These are phyloP conservation scores for Sanghuangporus sanghuang DNA, from an alignment of 1,284 basidiomycete species.

Conservation along the genomic window DNA sequence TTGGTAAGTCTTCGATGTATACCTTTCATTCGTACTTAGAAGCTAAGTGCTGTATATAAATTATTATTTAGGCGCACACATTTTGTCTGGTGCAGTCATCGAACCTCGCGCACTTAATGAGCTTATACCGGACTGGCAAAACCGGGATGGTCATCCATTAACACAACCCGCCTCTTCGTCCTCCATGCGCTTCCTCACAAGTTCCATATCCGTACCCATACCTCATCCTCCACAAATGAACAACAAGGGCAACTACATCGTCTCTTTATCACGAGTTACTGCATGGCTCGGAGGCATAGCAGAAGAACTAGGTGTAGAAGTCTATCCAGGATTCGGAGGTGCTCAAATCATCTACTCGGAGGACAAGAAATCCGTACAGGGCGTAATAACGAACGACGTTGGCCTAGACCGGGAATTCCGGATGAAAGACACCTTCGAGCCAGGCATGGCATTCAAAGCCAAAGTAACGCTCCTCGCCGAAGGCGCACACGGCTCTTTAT, in stretches of 20 bases:
- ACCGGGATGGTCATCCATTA: conserved; percentile 52
- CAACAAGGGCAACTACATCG: conserved; percentile 92
- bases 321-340: conserved; percentile 96
- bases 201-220: conserved; percentile 70
- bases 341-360: conserved; percentile 76
- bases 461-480: conserved; percentile 95
- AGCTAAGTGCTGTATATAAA: background rate
- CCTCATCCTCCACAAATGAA: conserved; percentile 98
- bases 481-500: conserved; percentile 91
- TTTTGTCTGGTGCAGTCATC: conserved; percentile 93
- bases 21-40: background rate
- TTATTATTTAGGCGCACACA: conserved; percentile 73
- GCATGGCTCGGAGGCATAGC: conserved; percentile 90
- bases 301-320: conserved; percentile 89
- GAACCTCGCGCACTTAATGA: conserved; percentile 92
- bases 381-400: conserved; percentile 93
- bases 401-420: conserved; percentile 78
- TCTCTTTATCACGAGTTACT: conserved; percentile 85
- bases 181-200: conserved; percentile 86
- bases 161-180: conserved; percentile 79
- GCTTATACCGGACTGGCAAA: conserved; percentile 85
- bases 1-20: conserved; percentile 53
- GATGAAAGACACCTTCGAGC: conserved; percentile 89
- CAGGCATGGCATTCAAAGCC: conserved; percentile 95
- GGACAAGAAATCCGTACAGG: conserved; percentile 66